These are phyloP conservation scores for Penicillium psychrosexuale DNA, from an alignment of 2,329 filamentous ascomycete genomes.

Conservation along the genomic window DNA sequence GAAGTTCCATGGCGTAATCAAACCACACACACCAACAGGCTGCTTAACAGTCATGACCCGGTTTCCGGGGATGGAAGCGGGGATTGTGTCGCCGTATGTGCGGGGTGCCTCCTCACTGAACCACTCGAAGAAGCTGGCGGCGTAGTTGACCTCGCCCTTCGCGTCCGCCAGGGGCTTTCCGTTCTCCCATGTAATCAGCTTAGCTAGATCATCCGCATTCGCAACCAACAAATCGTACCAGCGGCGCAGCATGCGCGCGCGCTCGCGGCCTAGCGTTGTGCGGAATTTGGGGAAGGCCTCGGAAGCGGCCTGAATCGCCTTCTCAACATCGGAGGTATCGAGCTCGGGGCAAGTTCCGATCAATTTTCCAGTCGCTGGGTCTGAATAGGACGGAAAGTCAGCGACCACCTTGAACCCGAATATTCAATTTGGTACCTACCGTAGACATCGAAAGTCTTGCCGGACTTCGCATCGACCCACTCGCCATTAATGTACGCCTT, in stretches of 20 bases:
- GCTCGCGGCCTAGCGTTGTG: slow-evolving; percentile 59
- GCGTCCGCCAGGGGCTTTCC: slow-evolving; percentile 64
- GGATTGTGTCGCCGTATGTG: slow-evolving; percentile 60
- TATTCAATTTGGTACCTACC: slow-evolving; percentile 46
- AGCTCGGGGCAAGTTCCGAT: slow-evolving; percentile 84
- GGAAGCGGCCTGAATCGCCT: slow-evolving; percentile 78
- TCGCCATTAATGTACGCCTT: slow-evolving; percentile 86
- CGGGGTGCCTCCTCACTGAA: slow-evolving; percentile 61
- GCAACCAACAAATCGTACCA: slow-evolving; percentile 67
- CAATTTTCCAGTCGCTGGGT: slow-evolving; percentile 76
- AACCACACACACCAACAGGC: slow-evolving; percentile 64
- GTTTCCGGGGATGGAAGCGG: slow-evolving; percentile 57
- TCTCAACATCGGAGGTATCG: slow-evolving; percentile 70
- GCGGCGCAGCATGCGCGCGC: slow-evolving; percentile 60
- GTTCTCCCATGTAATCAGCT: slow-evolving; percentile 67
- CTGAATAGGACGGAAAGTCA: slow-evolving; percentile 40
- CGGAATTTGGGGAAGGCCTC: slow-evolving; percentile 64
- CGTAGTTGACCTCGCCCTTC: slow-evolving; percentile 58
- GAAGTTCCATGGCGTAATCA: slow-evolving; percentile 69
- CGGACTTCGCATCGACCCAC: slow-evolving; percentile 81
- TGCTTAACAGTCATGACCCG: slow-evolving; percentile 62
- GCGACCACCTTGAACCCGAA: not conserved
- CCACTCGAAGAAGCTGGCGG: slow-evolving; percentile 61
- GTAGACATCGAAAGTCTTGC: slow-evolving; percentile 85
- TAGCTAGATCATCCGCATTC: slow-evolving; percentile 63